Percentiles rank a stretch among this genome's conserved stretches.
Evolutionary conservation across 2,329 filamentous ascomycete species (phyloP).

Genomic region (Penicillium sp.): DNA sequence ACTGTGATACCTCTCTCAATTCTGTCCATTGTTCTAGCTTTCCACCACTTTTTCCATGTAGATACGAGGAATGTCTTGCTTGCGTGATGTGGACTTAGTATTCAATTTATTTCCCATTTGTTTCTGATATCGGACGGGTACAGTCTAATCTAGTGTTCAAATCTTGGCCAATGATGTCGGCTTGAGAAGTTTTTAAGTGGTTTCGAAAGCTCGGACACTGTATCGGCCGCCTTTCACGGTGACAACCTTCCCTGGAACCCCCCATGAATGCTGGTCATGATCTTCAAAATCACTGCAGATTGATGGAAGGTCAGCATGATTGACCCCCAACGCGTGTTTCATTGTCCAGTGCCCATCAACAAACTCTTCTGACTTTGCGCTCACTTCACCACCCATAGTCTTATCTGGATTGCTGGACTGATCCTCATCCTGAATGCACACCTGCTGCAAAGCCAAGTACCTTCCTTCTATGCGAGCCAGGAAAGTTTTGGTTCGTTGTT

Average conservation of each 20-base stretch:
- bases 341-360: background rate
- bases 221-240: background rate
- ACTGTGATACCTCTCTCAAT: constrained; percentile 6
- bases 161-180: background rate
- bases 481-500: background rate
- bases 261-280: background rate
- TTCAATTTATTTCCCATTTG: background rate
- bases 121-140: too few species aligned
- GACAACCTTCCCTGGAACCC: background rate
- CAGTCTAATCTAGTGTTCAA: background rate
- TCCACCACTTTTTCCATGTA: constrained; percentile 6
- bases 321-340: background rate
- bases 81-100: background rate
- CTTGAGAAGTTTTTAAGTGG: background rate
- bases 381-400: background rate
- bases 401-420: background rate
- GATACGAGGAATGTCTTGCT: constrained; percentile 6
- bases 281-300: background rate
- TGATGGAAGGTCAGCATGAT: background rate
- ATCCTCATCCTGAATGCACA: background rate
- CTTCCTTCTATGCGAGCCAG: background rate
- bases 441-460: background rate
- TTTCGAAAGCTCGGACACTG: background rate
- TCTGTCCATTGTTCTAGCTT: background rate
- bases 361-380: background rate